These are phyloP conservation scores for Penicillium cataractarum DNA, from an alignment of 495 filamentous ascomycete species.

Conservation along the genomic window DNA sequence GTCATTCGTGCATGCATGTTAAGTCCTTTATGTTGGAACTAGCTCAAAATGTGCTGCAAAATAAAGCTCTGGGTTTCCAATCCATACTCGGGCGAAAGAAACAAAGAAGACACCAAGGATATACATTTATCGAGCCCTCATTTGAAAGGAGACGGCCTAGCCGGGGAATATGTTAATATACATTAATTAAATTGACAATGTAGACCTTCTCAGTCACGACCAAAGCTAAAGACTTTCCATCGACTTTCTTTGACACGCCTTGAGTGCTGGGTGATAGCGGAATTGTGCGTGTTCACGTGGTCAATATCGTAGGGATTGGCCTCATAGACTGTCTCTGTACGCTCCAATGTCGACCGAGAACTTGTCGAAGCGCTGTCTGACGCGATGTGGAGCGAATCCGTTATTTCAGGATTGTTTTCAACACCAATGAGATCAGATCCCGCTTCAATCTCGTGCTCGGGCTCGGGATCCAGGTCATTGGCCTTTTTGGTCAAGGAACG, in stretches of 20 bases:
- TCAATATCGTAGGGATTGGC: slow-evolving; percentile 36
- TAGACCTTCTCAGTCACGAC: slow-evolving; percentile 3
- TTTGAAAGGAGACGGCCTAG: no score
- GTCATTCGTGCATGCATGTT: no score
- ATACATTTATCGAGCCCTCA: no score
- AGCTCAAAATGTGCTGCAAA: no score
- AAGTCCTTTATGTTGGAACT: no score
- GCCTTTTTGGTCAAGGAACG: slow-evolving; percentile 23
- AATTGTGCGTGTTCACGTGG: slow-evolving; percentile 33
- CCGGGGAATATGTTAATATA: no score
- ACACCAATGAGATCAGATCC: background rate
- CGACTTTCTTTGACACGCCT: slow-evolving; percentile 9
- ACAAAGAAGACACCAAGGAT: no score
- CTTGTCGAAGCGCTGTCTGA: background rate
- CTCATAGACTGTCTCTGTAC: slow-evolving; percentile 22
- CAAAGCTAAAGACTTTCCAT: slow-evolving; percentile 16
- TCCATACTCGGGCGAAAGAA: no score
- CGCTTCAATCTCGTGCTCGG: background rate
- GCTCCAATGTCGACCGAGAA: slow-evolving; percentile 15
- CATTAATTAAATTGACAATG: no score
- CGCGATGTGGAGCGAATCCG: background rate
- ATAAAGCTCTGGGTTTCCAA: no score
- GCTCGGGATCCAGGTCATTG: background rate
- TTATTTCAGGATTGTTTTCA: background rate
- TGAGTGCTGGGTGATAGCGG: slow-evolving; percentile 30